These are phyloP conservation scores for Aethionema arabicum DNA, from an alignment of 345 rosid genomes.

Conservation along the genomic window DNA sequence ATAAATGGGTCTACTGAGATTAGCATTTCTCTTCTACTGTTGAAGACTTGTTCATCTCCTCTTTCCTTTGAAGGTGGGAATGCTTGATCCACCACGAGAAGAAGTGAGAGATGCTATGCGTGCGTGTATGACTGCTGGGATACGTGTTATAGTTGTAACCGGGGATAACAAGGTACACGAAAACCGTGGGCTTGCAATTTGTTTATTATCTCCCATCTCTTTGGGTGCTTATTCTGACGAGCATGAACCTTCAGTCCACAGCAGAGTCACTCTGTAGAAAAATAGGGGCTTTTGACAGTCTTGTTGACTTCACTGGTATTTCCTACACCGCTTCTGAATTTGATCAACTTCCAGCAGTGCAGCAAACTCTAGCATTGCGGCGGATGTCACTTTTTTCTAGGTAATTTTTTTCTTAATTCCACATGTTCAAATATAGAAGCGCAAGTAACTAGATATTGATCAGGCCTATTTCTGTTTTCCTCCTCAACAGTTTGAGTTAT, in stretches of 20 bases:
- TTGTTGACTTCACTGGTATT: constrained; percentile 72
- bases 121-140: constrained; percentile 97
- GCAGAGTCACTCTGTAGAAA: constrained; percentile 95
- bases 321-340: constrained; percentile 97
- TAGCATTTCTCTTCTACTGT: background rate
- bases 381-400: constrained; percentile 92
- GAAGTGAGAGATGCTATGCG: constrained; percentile 97
- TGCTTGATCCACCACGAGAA: constrained; percentile 98
- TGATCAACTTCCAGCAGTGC: constrained; percentile 90
- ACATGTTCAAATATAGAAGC: constrained; percentile 10
- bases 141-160: constrained; percentile 98
- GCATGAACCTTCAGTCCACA: constrained; percentile 65
- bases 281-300: constrained; percentile 93
- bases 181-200: constrained; percentile 11
- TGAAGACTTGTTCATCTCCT: constrained; percentile 21
- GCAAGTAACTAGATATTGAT: constrained; percentile 13
- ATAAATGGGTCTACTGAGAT: constrained; percentile 6
- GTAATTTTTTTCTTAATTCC: constrained; percentile 35
- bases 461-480: constrained; percentile 23
- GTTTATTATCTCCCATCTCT: constrained; percentile 9
- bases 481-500: constrained; percentile 15
- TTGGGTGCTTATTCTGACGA: constrained; percentile 33
- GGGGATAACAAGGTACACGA: constrained; percentile 93
- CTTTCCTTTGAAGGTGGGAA: constrained; percentile 70
- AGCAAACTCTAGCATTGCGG: constrained; percentile 79